Conservation (phyloP, 352 stramenopile species). For the Globisporangium orthogonon region DNA sequence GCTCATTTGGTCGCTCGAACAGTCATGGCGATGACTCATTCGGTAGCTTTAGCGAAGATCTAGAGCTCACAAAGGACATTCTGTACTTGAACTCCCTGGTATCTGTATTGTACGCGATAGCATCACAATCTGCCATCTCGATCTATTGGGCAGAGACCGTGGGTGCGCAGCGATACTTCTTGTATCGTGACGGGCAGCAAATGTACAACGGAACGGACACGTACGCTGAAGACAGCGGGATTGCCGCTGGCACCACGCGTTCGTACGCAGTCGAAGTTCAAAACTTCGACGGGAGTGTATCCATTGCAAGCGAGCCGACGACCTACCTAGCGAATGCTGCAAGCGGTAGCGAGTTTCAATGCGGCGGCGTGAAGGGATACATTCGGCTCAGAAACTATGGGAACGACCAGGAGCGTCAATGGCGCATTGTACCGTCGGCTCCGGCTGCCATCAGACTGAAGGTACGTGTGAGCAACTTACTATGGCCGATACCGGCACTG, state of each 20-base stretch:
- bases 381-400: conserved; percentile 35
- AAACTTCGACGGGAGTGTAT: conserved; percentile 15
- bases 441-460: conserved; percentile 27
- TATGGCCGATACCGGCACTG: too few species aligned
- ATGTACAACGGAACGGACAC: conserved; percentile 20
- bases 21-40: too few species aligned
- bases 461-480: conserved; percentile 13
- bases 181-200: conserved; percentile 29
- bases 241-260: conserved; percentile 27
- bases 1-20: background rate
- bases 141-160: conserved; percentile 27
- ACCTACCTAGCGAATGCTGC: conserved; percentile 11
- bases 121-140: conserved; percentile 21
- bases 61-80: background rate
- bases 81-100: background rate
- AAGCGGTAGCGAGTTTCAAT: conserved; percentile 20
- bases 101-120: conserved; percentile 11
- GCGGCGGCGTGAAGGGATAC: conserved; percentile 19
- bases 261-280: conserved; percentile 26
- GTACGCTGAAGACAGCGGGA: conserved; percentile 28
- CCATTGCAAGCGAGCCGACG: conserved; percentile 25
- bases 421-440: conserved; percentile 25
- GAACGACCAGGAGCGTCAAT: conserved; percentile 25
- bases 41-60: background rate
- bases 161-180: conserved; percentile 22